Evolutionary conservation across 1,139 yeast species (phyloP), one percentile per base, ranked within the genome.

Genomic region (Suhomyces bribrorum): DNA sequence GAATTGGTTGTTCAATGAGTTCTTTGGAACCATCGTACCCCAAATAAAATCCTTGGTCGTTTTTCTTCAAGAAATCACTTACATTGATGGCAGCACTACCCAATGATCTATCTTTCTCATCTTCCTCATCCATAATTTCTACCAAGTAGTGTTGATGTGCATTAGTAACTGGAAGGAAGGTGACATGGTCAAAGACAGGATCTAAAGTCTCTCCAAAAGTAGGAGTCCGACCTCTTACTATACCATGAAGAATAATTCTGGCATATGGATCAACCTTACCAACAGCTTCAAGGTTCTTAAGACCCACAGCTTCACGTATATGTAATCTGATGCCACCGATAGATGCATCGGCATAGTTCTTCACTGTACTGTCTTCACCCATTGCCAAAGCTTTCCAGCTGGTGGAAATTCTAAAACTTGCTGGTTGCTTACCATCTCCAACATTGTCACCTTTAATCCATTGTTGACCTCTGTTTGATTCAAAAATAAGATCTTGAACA

Each of bases 211-310:
- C 75, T n/a, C 78, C 74, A 48, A 77, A 73, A 34, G 77, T 77
- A 1, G 66, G 59, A 2, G 92, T 81, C 47, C 69, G 72, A 38
- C 74, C 83, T 47, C 71, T 71, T 36, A 78, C 59, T 53, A 75
- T 77, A 49, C 83, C 86, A 52, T 81, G 78, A 41, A 78, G 59
- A 35, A 76, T 52, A 12, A 84, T 69, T 45, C 77, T 73, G 31
- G 81, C 78, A 54, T 83, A 84, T 5, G 94, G 92, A 59, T 85
- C 90, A 50, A 84, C 79, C 45, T 75, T 77, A 40, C 90, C 90
- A 42, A 83, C 75, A 5, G 76, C 63, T 54, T 81, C 86, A 53
- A 80, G 63, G 49, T 84, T 84, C 51, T 76, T 68, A 49, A 84
- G 64, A 37, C 75, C 76, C 12, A 58, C 59, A 13, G 83, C 86